Evolutionary conservation across 225 moss, liverwort and hornwort genomes (phyloP), one percentile per base, ranked within the genome.

Genomic region (Sphagnum contortum): DNA sequence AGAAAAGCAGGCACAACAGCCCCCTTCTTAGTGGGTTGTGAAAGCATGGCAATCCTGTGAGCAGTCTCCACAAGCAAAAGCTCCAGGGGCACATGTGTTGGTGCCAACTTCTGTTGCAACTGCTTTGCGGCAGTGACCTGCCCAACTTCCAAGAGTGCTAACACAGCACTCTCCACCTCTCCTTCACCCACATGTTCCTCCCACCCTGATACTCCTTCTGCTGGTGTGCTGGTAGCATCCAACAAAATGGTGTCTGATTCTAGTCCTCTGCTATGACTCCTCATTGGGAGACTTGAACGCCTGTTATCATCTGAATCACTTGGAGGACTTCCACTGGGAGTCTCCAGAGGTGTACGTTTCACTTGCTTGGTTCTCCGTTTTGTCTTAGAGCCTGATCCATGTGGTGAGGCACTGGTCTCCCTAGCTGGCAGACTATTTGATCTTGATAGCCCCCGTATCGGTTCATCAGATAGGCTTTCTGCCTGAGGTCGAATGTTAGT

Each of bases 131-230:
- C 96, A 14, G 81, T 63, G 5, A 98, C 83, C 70, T 98, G 96
- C 48, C 96, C 96, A 53, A 93, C 96, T 87, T 98, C 96, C 78
- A 98, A 70, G 57, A 98, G 81, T 61, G 90, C 89, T 59, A 98
- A 81, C 29, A 98, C 92, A 54, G 93, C 93, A 4, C 71, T 74
- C 69, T 93, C 87, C 45, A 87, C 87, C 69, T 93, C 84, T 66
- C 77, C 74, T 71, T 93, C 87, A 14, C 87, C 91, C 48, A 93
- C 83, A 63, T 83, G 82, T 72, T 90, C 92, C 78, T 98, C 90
- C 96, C 93, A 93, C 58, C 93, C 75, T 68, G 73, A 65, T 48
- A 78, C 72, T 61, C 78, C 83, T 58, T 89, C 83, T 5, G 79
- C 55, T 59, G 70, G 77, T 3, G 74, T 61, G 13, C 14, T 59